Evolutionary conservation across 2,329 filamentous ascomycete genomes (phyloP).

Genomic region (Trichophyton verrucosum): DNA sequence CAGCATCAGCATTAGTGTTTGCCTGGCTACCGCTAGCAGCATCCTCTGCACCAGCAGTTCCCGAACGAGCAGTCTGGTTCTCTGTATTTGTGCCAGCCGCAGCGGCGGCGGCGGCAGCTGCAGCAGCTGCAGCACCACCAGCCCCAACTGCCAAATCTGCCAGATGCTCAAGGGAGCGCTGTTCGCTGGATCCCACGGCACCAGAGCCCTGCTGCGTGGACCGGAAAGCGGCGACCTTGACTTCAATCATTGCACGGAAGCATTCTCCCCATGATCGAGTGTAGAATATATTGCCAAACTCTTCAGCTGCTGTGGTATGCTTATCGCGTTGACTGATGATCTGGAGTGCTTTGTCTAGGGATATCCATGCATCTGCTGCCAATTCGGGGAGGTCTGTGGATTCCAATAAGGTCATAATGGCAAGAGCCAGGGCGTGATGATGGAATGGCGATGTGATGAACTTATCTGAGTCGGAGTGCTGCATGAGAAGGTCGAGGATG

Average conservation of each 20-base stretch:
- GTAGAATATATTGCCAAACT: slow-evolving; percentile 30
- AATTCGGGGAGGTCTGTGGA: slow-evolving; percentile 30
- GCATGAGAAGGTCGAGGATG: slow-evolving; percentile 30
- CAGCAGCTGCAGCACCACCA: slow-evolving; percentile 22
- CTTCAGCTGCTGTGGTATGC: slow-evolving; percentile 18
- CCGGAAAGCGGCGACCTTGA: slow-evolving; percentile 23
- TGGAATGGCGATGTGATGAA: slow-evolving; percentile 29
- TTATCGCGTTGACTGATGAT: slow-evolving; percentile 36
- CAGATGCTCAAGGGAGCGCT: slow-evolving; percentile 33
- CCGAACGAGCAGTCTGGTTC: slow-evolving; percentile 4
- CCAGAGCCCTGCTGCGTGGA: slow-evolving; percentile 15
- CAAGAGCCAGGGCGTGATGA: slow-evolving; percentile 29
- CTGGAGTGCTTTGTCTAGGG: slow-evolving; percentile 40
- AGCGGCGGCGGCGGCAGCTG: background rate
- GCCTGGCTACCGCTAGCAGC: background rate
- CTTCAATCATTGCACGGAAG: slow-evolving; percentile 30
- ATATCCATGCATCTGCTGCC: slow-evolving; percentile 28
- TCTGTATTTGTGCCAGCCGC: slow-evolving; percentile 7
- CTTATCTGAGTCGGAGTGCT: slow-evolving; percentile 18
- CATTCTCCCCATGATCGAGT: slow-evolving; percentile 31
- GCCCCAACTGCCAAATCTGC: slow-evolving; percentile 34
- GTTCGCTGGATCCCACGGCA: slow-evolving; percentile 30
- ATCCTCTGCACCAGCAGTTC: slow-evolving; percentile 7
- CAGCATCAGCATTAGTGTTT: background rate
- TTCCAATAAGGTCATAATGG: slow-evolving; percentile 32